Percentiles rank a stretch among this genome's conserved stretches.
Conservation (phyloP, 208 protist genomes). For the Crithidia fasciculata region DNA sequence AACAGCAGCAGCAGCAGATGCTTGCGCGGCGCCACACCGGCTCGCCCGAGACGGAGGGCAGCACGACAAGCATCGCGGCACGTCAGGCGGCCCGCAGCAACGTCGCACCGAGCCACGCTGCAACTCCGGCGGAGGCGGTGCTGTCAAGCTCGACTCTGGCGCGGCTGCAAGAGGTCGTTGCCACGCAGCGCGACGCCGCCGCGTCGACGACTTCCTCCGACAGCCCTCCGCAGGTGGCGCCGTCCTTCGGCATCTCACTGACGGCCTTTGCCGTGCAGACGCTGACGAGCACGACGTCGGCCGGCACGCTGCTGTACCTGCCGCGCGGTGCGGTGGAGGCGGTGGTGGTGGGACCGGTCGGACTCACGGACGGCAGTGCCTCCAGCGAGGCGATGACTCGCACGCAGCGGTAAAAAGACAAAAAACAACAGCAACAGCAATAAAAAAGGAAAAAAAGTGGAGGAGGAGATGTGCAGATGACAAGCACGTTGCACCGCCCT, state of each 20-base stretch:
- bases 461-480: too few species aligned
- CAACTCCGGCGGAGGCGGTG: neutral
- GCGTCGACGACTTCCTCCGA: neutral
- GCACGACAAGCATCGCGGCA: constrained; percentile 13
- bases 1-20: constrained; percentile 6
- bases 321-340: constrained; percentile 28
- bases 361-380: neutral
- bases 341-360: constrained; percentile 23
- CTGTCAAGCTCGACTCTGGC: constrained; percentile 9
- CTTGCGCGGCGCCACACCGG: constrained; percentile 4
- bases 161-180: constrained; percentile 4
- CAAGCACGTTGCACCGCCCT: too few species aligned
- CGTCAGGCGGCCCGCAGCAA: neutral
- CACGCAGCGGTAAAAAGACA: neutral
- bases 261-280: constrained; percentile 31
- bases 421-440: neutral
- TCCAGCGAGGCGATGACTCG: neutral
- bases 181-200: constrained; percentile 7
- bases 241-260: constrained; percentile 28
- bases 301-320: constrained; percentile 33
- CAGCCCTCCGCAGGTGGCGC: constrained; percentile 1
- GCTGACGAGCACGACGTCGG: constrained; percentile 11
- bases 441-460: neutral
- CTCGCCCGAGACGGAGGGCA: constrained; percentile 26
- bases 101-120: neutral